Evolutionary conservation across 768 basidiomycete genomes (phyloP), one percentile per base, ranked within the genome.

Genomic region (Fomitopsis pulvina): DNA sequence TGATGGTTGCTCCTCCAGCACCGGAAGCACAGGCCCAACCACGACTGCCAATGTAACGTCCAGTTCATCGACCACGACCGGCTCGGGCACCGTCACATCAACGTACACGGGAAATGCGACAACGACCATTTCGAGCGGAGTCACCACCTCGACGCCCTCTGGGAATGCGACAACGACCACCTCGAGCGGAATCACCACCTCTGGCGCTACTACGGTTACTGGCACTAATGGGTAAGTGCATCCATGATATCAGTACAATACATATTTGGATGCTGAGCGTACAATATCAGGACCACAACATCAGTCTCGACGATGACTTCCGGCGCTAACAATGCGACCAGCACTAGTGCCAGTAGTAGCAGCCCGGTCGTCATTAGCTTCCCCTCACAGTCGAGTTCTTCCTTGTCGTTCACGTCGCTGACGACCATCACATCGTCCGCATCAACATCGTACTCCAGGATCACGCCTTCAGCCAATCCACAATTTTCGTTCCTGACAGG

Each of bases 401-500:
- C 30, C 43, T n/a, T 55, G 22, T 44, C 59, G 12, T 18, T 54
- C n/a, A 37, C 53, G 10, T 46, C 49, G 29, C 45, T 60, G 12
- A 52, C 53, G 39, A 51, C 62, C 21, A 38, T 54, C 10, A 29
- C 40, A 9, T 32, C 27, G 20, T 11, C 29, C n/a, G 22, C 16
- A 4, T 50, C 50, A 29, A 40, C 57, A 16, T 50, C 30, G 45
- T 20, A 54, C 26, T 43, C 55, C 41, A 40, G 57, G 25, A 56
- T 55, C 2, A 38, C 48, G n/a, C 60, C 56, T 1, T 52, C 67
- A 49, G 49, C 66, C 54, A 29, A 66, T 53, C 57, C 72, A 47
- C 55, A 62, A 50, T 61, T 73, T 57, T 65, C 59, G 52, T 68
- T 58, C 63, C n/a, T 70, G 37, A 61, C 73, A 2, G 28, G 62